These are phyloP conservation scores for Phytophthora boehmeriae DNA, from an alignment of 352 stramenopile species.

Conservation along the genomic window DNA sequence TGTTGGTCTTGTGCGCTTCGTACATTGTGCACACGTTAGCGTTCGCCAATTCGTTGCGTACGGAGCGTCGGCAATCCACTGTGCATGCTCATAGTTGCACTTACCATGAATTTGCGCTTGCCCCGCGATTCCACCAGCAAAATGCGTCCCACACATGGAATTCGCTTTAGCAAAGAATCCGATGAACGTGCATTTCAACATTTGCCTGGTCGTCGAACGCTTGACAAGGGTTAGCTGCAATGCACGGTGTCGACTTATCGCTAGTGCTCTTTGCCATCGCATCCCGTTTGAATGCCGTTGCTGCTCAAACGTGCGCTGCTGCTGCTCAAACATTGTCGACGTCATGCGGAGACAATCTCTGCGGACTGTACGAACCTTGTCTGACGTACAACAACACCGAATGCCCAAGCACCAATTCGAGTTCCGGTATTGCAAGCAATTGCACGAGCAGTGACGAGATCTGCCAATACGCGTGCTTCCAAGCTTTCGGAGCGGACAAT, in stretches of 20 bases:
- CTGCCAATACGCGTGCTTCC: conserved; percentile 21
- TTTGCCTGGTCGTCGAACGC: background rate
- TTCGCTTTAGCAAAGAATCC: no score
- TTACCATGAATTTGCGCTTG: background rate
- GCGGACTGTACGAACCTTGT: conserved; percentile 18
- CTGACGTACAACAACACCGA: conserved; percentile 12
- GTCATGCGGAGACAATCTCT: conserved; percentile 13
- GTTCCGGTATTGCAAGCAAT: background rate
- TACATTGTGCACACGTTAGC: no score
- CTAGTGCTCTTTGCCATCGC: background rate
- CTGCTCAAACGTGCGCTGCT: conserved; percentile 9
- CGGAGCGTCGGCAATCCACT: background rate
- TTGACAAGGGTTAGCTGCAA: no score
- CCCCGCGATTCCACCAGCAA: background rate
- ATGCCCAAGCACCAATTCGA: conserved; percentile 8
- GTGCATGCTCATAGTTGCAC: background rate
- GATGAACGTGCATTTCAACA: background rate
- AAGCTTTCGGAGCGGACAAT: conserved; percentile 18
- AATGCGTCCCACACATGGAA: no score
- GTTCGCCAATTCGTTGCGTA: no score
- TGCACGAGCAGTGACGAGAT: conserved; percentile 6
- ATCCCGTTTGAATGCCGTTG: background rate
- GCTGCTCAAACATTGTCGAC: conserved; percentile 14
- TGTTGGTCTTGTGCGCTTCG: no score
- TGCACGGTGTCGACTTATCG: no score